Evolutionary conservation across 2,329 filamentous ascomycete genomes (phyloP).

Genomic region (Aspergillus arachidicola): DNA sequence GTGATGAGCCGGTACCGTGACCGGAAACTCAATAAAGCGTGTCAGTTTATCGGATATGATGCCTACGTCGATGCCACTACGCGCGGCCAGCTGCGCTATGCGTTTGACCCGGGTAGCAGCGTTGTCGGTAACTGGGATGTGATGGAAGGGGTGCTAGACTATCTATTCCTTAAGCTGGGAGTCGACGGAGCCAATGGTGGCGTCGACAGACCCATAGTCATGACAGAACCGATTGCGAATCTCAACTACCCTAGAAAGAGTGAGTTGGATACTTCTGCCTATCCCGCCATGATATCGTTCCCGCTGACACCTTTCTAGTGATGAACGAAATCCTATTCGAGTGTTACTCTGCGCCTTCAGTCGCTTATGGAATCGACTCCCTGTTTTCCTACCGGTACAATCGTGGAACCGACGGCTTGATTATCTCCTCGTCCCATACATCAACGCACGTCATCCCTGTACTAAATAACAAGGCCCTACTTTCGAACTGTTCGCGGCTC

Average conservation of each 20-base stretch:
- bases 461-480: constrained; percentile 78
- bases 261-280: constrained; percentile 48
- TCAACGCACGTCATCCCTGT: constrained; percentile 96
- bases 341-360: constrained; percentile 85
- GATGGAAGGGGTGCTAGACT: constrained; percentile 92
- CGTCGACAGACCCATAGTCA: constrained; percentile 84
- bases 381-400: constrained; percentile 96
- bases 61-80: constrained; percentile 94
- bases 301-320: constrained; percentile 54
- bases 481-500: constrained; percentile 81
- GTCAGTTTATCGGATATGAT: constrained; percentile 88
- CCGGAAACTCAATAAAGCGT: constrained; percentile 87
- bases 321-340: constrained; percentile 99
- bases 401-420: constrained; percentile 79
- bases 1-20: constrained; percentile 96
- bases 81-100: constrained; percentile 82
- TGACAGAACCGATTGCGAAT: constrained; percentile 95
- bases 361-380: constrained; percentile 94
- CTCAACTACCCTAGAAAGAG: constrained; percentile 84
- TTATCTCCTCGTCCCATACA: constrained; percentile 89
- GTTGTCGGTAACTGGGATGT: constrained; percentile 98
- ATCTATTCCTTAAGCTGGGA: constrained; percentile 90
- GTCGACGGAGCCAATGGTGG: constrained; percentile 72
- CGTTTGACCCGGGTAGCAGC: constrained; percentile 87
- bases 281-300: background rate